Conservation (phyloP, 768 basidiomycete species). For the Tulasnella sp. region DNA sequence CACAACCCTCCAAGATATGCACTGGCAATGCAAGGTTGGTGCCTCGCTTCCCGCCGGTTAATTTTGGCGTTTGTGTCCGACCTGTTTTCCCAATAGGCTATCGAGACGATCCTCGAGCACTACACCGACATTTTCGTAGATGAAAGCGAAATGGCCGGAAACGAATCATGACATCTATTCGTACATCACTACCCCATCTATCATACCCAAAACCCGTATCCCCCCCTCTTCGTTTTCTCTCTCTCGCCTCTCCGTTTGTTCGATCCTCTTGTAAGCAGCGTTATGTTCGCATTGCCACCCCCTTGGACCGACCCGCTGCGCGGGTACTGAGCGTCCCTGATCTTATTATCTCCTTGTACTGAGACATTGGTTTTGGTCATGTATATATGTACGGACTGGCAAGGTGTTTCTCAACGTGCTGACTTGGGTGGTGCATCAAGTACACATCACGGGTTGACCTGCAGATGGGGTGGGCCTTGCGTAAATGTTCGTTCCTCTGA, state of each 20-base stretch:
- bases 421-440: too few relatives aligned
- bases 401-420: background rate
- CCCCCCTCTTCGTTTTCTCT: constrained; percentile 1
- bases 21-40: constrained; percentile 43
- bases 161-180: background rate
- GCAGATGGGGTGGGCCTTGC: too few relatives aligned
- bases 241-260: background rate
- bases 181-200: too few relatives aligned
- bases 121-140: constrained; percentile 97
- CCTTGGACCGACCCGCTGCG: background rate
- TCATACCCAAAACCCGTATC: constrained; percentile 34
- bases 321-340: background rate
- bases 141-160: constrained; percentile 40
- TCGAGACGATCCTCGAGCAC: constrained; percentile 92
- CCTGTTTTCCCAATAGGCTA: constrained; percentile 52
- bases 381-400: constrained; percentile 1
- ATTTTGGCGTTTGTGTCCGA: too few relatives aligned
- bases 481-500: too few relatives aligned
- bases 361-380: background rate
- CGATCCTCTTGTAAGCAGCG: background rate
- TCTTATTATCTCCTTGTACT: background rate
- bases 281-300: background rate
- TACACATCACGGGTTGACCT: too few relatives aligned
- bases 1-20: constrained; percentile 42
- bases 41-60: constrained; percentile 32